phyloP scores from a whole-genome alignment of 1,284 basidiomycete species.

The Tetrapyrgos nigripes region DNA sequence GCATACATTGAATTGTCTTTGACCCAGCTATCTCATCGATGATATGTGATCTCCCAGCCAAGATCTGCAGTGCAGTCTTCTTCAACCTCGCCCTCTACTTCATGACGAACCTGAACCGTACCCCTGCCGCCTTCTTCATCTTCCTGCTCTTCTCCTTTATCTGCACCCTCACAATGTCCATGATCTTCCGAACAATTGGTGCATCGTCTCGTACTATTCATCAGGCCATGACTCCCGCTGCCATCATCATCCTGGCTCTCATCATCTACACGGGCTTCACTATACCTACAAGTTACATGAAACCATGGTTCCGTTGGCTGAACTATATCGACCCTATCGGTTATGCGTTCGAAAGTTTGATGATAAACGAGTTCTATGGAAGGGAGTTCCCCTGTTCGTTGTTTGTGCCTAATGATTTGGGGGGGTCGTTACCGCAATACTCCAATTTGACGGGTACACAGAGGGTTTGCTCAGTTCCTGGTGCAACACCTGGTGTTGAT shows the following conservation, averaged over 20 bases:
- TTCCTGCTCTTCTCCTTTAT: conserved; percentile 43
- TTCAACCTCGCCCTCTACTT: conserved; percentile 17
- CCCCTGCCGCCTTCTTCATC: conserved; percentile 22
- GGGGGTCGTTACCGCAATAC: conserved; percentile 24
- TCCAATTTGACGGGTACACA: conserved; percentile 28
- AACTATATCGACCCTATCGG: conserved; percentile 51
- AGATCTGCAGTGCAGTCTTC: conserved; percentile 23
- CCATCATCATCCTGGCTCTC: conserved; percentile 46
- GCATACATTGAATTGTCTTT: too few species aligned
- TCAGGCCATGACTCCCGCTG: conserved; percentile 48
- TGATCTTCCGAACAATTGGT: conserved; percentile 52
- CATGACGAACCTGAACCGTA: conserved; percentile 24
- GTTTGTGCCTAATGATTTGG: conserved; percentile 39
- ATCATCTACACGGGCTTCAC: conserved; percentile 43
- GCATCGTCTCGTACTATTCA: conserved; percentile 44
- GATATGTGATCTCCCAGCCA: conserved; percentile 30
- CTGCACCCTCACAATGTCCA: conserved; percentile 47
- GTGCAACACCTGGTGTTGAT: conserved; percentile 39
- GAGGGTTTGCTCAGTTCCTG: conserved; percentile 46
- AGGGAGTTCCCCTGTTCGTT: conserved; percentile 36
- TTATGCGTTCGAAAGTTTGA: conserved; percentile 43
- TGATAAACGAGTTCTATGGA: conserved; percentile 52
- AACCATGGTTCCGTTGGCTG: conserved; percentile 42
- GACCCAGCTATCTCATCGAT: conserved; percentile 31
- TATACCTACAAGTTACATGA: conserved; percentile 21